These are phyloP conservation scores for Scheffersomyces ergatensis DNA, from an alignment of 805 yeast species.

Conservation along the genomic window DNA sequence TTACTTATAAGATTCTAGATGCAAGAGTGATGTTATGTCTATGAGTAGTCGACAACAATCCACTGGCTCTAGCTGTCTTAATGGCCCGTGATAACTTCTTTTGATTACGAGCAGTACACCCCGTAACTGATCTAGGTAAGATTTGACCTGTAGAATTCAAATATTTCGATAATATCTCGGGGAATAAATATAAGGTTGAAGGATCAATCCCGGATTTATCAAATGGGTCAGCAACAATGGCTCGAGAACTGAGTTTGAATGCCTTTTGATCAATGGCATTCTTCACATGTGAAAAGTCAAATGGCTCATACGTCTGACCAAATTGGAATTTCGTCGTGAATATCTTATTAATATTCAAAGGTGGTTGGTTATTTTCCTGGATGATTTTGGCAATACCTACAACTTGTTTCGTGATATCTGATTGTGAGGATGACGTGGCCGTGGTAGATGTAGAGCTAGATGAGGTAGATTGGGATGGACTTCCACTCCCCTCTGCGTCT, in stretches of 20 bases:
- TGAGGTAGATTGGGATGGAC: too few species aligned
- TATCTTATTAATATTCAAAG: constrained; percentile 25
- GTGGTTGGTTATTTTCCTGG: constrained; percentile 29
- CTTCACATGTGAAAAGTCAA: constrained; percentile 68
- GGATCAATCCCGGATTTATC: constrained; percentile 61
- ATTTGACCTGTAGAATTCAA: constrained; percentile 74
- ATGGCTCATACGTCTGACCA: constrained; percentile 71
- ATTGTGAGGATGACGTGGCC: not conserved
- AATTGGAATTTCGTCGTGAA: constrained; percentile 47
- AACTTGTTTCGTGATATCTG: constrained; percentile 24
- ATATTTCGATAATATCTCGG: constrained; percentile 64
- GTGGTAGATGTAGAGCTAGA: too few species aligned
- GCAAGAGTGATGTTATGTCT: constrained; percentile 51
- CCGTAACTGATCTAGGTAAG: constrained; percentile 67
- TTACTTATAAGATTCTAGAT: constrained; percentile 26
- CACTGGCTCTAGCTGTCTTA: constrained; percentile 76
- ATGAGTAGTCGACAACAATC: constrained; percentile 75
- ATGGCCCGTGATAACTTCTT: constrained; percentile 71
- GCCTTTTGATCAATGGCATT: constrained; percentile 47
- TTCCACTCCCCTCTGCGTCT: too few species aligned
- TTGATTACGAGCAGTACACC: constrained; percentile 66
- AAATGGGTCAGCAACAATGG: constrained; percentile 31
- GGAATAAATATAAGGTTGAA: constrained; percentile 66
- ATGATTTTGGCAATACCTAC: constrained; percentile 33
- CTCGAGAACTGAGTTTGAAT: constrained; percentile 15